These are phyloP conservation scores for Meredithiella fracta DNA, from an alignment of 2,329 filamentous ascomycete species.

Conservation along the genomic window DNA sequence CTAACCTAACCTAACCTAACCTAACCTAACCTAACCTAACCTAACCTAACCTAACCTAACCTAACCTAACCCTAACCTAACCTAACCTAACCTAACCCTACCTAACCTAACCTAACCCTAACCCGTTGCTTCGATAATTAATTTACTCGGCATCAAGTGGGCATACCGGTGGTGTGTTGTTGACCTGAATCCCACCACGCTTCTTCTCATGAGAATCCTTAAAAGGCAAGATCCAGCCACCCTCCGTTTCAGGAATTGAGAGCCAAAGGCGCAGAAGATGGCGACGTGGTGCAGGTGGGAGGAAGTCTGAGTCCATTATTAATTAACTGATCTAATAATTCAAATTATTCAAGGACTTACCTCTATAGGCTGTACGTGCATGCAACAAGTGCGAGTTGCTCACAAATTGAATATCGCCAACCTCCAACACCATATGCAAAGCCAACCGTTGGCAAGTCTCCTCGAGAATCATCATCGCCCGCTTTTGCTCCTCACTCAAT, in stretches of 20 bases:
- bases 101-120: too few species aligned
- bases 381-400: constrained; percentile 69
- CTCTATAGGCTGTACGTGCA: constrained; percentile 61
- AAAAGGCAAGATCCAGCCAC: constrained; percentile 73
- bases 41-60: too few species aligned
- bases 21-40: too few species aligned
- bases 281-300: constrained; percentile 50
- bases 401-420: constrained; percentile 78
- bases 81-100: too few species aligned
- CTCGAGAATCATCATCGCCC: constrained; percentile 47
- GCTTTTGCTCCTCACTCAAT: constrained; percentile 50
- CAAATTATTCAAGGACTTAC: constrained; percentile 3
- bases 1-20: too few species aligned
- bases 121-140: too few species aligned
- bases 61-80: too few species aligned
- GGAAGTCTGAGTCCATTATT: constrained; percentile 26
- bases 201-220: constrained; percentile 71
- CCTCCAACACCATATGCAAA: constrained; percentile 72
- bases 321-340: background rate
- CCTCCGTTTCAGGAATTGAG: constrained; percentile 63
- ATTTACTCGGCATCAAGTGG: constrained; percentile 64
- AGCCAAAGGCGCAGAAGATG: constrained; percentile 78
- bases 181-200: constrained; percentile 74
- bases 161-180: constrained; percentile 59
- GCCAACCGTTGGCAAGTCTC: constrained; percentile 55